Percentiles rank a stretch among this genome's conserved stretches.
These are phyloP conservation scores for Hapsidospora chrysogenum DNA, from an alignment of 495 filamentous ascomycete genomes.

Conservation along the genomic window DNA sequence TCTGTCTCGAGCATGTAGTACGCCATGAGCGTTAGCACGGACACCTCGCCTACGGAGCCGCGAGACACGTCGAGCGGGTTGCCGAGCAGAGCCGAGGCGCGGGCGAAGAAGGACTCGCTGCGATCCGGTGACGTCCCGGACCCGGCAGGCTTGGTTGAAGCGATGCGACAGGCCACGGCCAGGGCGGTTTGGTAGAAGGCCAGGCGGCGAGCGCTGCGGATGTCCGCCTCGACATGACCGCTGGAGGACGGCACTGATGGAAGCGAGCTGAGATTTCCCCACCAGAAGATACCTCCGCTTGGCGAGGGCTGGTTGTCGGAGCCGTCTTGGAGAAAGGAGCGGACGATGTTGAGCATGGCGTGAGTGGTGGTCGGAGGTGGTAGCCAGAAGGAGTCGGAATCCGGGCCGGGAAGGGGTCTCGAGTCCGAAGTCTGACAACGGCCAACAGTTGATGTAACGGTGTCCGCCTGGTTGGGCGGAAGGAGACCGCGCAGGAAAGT, in stretches of 20 bases:
- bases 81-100: conserved; percentile 15
- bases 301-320: conserved; percentile 7
- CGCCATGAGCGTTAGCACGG: conserved; percentile 18
- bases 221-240: background rate
- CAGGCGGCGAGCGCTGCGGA: conserved; percentile 6
- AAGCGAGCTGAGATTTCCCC: conserved; percentile 13
- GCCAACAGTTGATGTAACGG: conserved; percentile 14
- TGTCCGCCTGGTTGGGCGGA: conserved; percentile 6
- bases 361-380: conserved; percentile 11
- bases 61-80: conserved; percentile 17
- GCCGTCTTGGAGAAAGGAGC: conserved; percentile 16
- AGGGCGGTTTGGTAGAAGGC: conserved; percentile 15
- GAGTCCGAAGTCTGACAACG: conserved; percentile 24
- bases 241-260: background rate
- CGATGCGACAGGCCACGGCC: conserved; percentile 10
- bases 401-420: conserved; percentile 12
- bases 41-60: conserved; percentile 14
- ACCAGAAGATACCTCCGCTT: conserved; percentile 20
- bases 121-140: background rate
- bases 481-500: conserved; percentile 12
- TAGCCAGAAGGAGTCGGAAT: conserved; percentile 9
- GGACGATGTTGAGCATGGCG: conserved; percentile 9
- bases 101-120: conserved; percentile 17
- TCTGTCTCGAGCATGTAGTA: conserved; percentile 22
- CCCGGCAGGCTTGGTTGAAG: conserved; percentile 1